Evolutionary conservation across 192 early-diverging fungal species (phyloP), one percentile per base, ranked within the genome.

Genomic region (Chytriomyces confervae): DNA sequence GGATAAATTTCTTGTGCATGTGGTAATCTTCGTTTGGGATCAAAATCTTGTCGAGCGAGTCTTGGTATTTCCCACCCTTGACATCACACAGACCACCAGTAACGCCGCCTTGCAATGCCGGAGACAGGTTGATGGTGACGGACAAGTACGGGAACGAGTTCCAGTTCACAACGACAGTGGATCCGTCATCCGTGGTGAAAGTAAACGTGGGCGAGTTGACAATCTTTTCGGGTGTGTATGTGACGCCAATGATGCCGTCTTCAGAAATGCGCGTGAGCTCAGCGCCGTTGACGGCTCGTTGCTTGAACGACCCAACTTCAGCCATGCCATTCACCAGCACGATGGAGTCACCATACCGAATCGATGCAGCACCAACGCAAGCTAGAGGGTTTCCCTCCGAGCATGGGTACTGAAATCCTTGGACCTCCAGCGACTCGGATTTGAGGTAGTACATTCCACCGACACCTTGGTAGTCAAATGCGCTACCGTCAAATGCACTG

Each of bases 391-490:
- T 24, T 24, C 18, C 18, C 24, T 11, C 11, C 16, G 62, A 64
- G 7, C 62, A 64, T 0, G 62, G 62, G 24, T 64, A 64, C 7
- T 64, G 62, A 6, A 24, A 64, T 3, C 62, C 62, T 64, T 64
- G 62, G 1, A 64, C 62, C 29, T 64, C 62, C 18, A 64, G 29
- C 10, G 11, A 64, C 24, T 64, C 24, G 29, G 62, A 64, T 27
- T 64, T 64, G 62, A 64, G n/a, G 62, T 64, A 64, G 62, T 64
- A 64, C 10, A 64, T 24, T 13, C 62, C 62, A 27, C 62, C 62
- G 62, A 64, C 62, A 11, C 62, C 62, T 27, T 64, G 62, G 62
- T 64, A 64, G 10, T 18, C 16, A 64, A 64, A 24, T 1, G 10
- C 29, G 62, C 62, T 64, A 13, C 29, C 20, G 3, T 64, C 62